A percentile compares a stretch with the other conserved stretches of the same genome.
These are phyloP conservation scores for Pichia terricola DNA, from an alignment of 1,139 yeast genomes.

Conservation along the genomic window DNA sequence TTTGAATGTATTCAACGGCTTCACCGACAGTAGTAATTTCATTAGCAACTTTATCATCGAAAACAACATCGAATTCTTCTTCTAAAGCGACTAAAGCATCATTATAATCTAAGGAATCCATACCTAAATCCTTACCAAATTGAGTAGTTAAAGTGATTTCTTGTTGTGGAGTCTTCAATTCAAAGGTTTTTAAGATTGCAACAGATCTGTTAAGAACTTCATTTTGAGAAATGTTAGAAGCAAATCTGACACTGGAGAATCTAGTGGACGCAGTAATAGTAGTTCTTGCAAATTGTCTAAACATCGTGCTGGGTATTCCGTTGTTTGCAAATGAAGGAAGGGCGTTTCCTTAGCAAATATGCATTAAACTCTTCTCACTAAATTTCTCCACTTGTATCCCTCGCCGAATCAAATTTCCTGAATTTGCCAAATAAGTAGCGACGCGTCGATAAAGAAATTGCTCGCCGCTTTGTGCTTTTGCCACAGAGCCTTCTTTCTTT, in stretches of 20 bases:
- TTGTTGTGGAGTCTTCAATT: slow-evolving; percentile 21
- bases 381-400: too few relatives aligned
- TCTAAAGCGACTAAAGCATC: slow-evolving; percentile 58
- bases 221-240: slow-evolving; percentile 24
- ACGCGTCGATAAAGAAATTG: too few relatives aligned
- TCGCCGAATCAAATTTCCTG: too few relatives aligned
- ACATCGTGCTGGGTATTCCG: slow-evolving; percentile 26
- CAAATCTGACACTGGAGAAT: slow-evolving; percentile 12
- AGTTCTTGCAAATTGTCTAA: slow-evolving; percentile 23
- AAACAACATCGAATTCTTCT: slow-evolving; percentile 56
- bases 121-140: slow-evolving; percentile 51
- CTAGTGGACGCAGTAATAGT: slow-evolving; percentile 8
- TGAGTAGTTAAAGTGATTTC: slow-evolving; percentile 33
- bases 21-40: slow-evolving; percentile 55
- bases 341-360: too few relatives aligned
- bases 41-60: slow-evolving; percentile 53
- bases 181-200: slow-evolving; percentile 26
- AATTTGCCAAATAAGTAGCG: too few relatives aligned
- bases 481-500: too few relatives aligned
- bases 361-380: too few relatives aligned
- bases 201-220: slow-evolving; percentile 26
- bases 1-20: slow-evolving; percentile 45
- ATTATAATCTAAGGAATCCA: slow-evolving; percentile 54
- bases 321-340: neutral
- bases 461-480: too few relatives aligned